Base-by-base conservation (phyloP, 78 protist species). In the Dictyostelium capitatum region DNA sequence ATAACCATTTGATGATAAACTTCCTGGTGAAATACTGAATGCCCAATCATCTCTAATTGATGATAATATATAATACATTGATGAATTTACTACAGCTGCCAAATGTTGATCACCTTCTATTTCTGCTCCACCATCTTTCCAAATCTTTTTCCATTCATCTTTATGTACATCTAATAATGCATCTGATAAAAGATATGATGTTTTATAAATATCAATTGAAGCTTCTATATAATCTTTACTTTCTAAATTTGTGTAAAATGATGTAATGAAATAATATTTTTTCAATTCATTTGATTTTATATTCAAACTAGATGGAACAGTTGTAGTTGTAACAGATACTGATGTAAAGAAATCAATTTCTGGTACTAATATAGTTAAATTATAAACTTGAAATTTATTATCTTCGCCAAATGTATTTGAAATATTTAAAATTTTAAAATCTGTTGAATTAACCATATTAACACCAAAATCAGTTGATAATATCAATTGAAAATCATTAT, bases 31-130 rank as follows among this genome's bases (percentile, higher is more conserved):
- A 0, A 92, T 7, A 25, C 82, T 50, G 41, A 32, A 43, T n/a
- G 90, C 57, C 96, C 90, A 90, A 37, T 90, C 95, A 9, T 15
- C n/a, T 54, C 87, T 65, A 59, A 90, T 62, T n/a, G 91, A 82
- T 17, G 83, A 75, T 8, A 78, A 19, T 4, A 92, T 70, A 28
- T 92, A 92, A 17, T 82, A 92, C 0, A 82, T 8, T 59, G 90
- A 92, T 6, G 89, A 47, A 14, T 92, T 92, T 11, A 82, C 90
- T n/a, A 51, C 64, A 54, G 59, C 80, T 17, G 89, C 90, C 5
- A 92, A 51, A 12, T 41, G 67, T 4, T 75, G 50, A 20, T 92
- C 65, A 3, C 96, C 96, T 10, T 82, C 90, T 25, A 92, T 48
- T 43, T 92, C 96, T 12, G 82, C 72, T 15, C 96, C 50, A 23